Conservation (phyloP, 257 asterid genomes). For the Solanum lignicaule region DNA sequence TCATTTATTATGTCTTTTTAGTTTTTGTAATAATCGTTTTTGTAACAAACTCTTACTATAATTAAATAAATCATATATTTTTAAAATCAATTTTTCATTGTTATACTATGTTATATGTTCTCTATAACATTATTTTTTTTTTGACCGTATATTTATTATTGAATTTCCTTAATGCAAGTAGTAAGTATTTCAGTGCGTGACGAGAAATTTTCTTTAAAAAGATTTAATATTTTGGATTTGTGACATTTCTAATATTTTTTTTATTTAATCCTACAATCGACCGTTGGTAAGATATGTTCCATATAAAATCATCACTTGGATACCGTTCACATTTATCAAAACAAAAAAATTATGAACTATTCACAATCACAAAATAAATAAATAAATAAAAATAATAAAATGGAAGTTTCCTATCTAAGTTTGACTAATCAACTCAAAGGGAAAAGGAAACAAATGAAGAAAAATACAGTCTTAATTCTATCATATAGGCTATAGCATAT, state of each 20-base stretch:
- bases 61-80: too few relatives aligned
- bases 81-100: not conserved
- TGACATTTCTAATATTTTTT: not conserved
- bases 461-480: too few relatives aligned
- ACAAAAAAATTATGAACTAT: not conserved
- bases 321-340: not conserved
- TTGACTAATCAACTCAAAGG: not conserved
- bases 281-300: not conserved
- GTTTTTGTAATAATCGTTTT: not conserved
- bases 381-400: not conserved
- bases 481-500: too few relatives aligned
- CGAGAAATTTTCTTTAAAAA: too few relatives aligned
- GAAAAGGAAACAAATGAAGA: too few relatives aligned
- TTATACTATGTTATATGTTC: not conserved
- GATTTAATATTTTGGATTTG: too few relatives aligned
- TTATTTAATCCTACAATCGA: not conserved
- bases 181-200: not conserved
- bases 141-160: not conserved
- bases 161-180: not conserved
- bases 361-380: not conserved
- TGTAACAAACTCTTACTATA: not conserved
- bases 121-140: not conserved
- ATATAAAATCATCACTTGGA: not conserved
- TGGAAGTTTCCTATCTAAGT: not conserved
- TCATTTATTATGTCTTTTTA: too few relatives aligned